These are phyloP conservation scores for Yamadazyma kanchanaburiensis DNA, from an alignment of 1,139 yeast genomes.

Conservation along the genomic window DNA sequence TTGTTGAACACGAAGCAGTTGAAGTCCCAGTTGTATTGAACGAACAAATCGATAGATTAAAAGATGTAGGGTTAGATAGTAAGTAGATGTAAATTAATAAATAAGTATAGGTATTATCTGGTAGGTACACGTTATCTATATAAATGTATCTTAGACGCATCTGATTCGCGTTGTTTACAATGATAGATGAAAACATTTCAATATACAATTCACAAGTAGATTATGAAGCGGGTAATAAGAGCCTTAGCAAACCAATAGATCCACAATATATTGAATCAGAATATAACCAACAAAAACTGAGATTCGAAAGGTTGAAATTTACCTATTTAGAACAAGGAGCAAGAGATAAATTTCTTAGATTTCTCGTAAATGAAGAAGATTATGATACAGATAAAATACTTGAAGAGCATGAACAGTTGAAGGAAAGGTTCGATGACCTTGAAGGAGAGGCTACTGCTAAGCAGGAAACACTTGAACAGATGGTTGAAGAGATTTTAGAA, in stretches of 20 bases:
- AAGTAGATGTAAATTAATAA: conserved; percentile 7
- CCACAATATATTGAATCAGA: conserved; percentile 31
- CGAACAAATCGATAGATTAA: conserved; percentile 37
- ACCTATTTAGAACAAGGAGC: conserved; percentile 67
- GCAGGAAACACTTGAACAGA: conserved; percentile 17
- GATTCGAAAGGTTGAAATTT: conserved; percentile 52
- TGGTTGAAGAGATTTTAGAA: conserved; percentile 16
- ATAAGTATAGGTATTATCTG: neutral
- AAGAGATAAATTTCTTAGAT: conserved; percentile 55
- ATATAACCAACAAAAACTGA: conserved; percentile 30
- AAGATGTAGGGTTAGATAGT: conserved; percentile 30
- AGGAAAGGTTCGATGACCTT: conserved; percentile 7
- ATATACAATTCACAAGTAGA: conserved; percentile 10
- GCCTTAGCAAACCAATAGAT: conserved; percentile 7
- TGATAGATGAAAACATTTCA: conserved; percentile 6
- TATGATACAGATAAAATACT: conserved; percentile 5
- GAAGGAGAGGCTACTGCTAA: conserved; percentile 14
- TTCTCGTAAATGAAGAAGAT: conserved; percentile 11
- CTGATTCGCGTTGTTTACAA: no score
- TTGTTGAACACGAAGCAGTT: conserved; percentile 35
- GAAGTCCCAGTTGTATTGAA: conserved; percentile 42
- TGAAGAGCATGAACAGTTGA: conserved; percentile 16
- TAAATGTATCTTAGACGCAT: no score
- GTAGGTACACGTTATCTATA: no score
- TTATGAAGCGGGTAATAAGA: conserved; percentile 11